These are phyloP conservation scores for Infundibulicybe gibba DNA, from an alignment of 768 basidiomycete species.

Conservation along the genomic window DNA sequence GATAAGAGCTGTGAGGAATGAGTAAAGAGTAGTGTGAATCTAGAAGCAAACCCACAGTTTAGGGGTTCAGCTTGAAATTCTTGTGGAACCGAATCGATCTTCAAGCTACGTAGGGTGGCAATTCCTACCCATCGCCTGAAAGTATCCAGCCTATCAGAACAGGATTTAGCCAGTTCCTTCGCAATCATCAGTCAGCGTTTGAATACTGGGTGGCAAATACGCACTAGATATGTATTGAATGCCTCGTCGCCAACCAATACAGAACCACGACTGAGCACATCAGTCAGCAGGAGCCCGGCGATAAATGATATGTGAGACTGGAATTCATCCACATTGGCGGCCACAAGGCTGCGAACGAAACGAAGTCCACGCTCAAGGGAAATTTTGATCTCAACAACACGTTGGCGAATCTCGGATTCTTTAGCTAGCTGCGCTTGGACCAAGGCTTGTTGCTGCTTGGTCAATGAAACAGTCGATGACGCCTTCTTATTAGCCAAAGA, in stretches of 20 bases:
- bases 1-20: constrained; percentile 52
- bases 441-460: constrained; percentile 83
- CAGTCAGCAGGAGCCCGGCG: constrained; percentile 58
- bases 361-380: constrained; percentile 64
- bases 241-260: constrained; percentile 59
- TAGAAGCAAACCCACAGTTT: constrained; percentile 37
- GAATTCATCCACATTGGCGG: constrained; percentile 46
- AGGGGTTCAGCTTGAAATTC: constrained; percentile 72
- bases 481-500: constrained; percentile 81
- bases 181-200: constrained; percentile 3
- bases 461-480: constrained; percentile 45
- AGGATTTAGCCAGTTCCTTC: constrained; percentile 67
- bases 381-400: constrained; percentile 51
- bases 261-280: constrained; percentile 56
- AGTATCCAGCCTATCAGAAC: constrained; percentile 69
- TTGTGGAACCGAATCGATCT: constrained; percentile 64
- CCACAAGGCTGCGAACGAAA: constrained; percentile 63
- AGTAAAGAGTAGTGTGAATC: constrained; percentile 1
- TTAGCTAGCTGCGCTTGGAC: constrained; percentile 81
- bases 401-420: constrained; percentile 64
- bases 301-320: constrained; percentile 54
- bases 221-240: constrained; percentile 78
- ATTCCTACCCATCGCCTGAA: constrained; percentile 75
- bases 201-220: constrained; percentile 15
- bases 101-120: constrained; percentile 74